Percentiles rank a stretch among this genome's conserved stretches.
phyloP scores from a whole-genome alignment of 2,329 filamentous ascomycete species.

The Penicillium thymicola region DNA sequence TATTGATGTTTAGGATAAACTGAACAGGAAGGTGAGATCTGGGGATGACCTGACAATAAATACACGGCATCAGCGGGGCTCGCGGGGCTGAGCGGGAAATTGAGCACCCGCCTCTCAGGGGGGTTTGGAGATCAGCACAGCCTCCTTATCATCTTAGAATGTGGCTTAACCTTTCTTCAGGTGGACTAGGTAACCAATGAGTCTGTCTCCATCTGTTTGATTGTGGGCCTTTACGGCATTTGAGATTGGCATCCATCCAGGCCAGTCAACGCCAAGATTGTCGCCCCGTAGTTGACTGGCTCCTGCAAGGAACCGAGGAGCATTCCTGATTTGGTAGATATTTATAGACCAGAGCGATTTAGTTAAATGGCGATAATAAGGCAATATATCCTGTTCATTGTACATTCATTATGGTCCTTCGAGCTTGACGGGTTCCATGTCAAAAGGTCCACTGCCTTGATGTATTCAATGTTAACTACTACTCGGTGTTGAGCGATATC shows the following conservation, averaged over 20 bases:
- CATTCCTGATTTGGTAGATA: not conserved
- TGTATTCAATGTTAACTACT: not conserved
- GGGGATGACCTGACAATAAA: slow-evolving; percentile 3
- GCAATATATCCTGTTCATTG: not conserved
- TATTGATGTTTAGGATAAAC: not conserved
- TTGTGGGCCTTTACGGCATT: not conserved
- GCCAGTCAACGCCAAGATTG: not conserved
- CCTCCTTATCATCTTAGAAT: slow-evolving; percentile 5
- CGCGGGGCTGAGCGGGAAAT: slow-evolving; percentile 14
- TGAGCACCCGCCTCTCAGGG: slow-evolving; percentile 16
- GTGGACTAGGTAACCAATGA: not conserved
- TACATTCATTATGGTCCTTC: not conserved
- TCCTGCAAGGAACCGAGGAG: slow-evolving; percentile 2
- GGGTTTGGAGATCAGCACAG: slow-evolving; percentile 8
- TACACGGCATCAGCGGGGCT: slow-evolving; percentile 8
- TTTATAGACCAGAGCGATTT: not conserved
- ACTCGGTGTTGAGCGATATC: not conserved
- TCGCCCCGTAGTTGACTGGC: not conserved
- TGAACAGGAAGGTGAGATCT: not conserved
- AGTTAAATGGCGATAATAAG: not conserved
- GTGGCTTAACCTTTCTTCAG: slow-evolving; percentile 3
- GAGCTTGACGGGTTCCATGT: too few species aligned
- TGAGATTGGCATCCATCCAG: not conserved
- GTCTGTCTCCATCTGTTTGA: not conserved
- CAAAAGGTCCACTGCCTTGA: not conserved